These are phyloP conservation scores for Ceratobasidium papillatum DNA, from an alignment of 1,284 basidiomycete species.

Conservation along the genomic window DNA sequence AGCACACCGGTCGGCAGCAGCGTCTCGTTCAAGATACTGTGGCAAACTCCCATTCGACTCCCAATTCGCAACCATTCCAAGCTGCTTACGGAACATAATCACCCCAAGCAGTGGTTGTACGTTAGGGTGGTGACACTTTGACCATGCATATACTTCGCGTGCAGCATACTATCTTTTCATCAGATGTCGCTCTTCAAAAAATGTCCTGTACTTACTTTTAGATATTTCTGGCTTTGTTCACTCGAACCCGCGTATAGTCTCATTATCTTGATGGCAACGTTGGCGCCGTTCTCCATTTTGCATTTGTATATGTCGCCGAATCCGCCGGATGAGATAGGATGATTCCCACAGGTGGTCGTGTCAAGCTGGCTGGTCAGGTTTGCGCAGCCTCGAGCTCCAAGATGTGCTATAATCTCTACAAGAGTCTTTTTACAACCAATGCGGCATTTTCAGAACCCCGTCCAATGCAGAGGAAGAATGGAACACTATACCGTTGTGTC, in stretches of 20 bases:
- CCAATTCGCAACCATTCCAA: neutral
- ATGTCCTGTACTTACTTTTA: neutral
- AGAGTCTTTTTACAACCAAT: neutral
- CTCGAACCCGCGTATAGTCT: neutral
- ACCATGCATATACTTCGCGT: neutral
- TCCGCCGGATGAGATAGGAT: neutral
- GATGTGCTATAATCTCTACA: neutral
- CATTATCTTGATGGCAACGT: conserved; percentile 3
- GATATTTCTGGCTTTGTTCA: neutral
- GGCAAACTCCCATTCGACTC: neutral
- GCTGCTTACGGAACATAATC: neutral
- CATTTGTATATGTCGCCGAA: neutral
- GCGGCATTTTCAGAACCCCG: too few relatives aligned
- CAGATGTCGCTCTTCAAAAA: too few relatives aligned
- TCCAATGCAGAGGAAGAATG: too few relatives aligned
- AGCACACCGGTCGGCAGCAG: neutral
- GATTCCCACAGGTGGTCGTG: neutral
- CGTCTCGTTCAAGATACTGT: neutral
- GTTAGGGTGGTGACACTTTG: neutral
- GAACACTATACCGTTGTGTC: too few relatives aligned
- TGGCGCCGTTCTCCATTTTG: neutral
- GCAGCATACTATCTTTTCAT: neutral
- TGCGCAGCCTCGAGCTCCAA: neutral
- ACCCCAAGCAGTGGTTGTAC: neutral
- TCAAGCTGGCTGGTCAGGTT: neutral